Evolutionary conservation across 2,329 filamentous ascomycete species (phyloP), one percentile per base, ranked within the genome.

Genomic region (Aspergillus aculeatinus): DNA sequence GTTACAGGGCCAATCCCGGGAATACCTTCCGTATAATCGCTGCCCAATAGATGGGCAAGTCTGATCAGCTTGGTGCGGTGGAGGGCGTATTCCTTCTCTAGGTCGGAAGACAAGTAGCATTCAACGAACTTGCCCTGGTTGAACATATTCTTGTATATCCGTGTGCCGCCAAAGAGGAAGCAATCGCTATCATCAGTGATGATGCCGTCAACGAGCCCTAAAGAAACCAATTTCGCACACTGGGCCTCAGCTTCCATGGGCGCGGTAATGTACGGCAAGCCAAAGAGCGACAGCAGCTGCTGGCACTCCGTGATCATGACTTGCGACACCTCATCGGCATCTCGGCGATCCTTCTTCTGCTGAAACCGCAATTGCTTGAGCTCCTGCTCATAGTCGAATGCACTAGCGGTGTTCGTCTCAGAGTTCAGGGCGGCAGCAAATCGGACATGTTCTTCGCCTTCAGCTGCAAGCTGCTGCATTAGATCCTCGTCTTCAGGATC

Each of bases 111-210:
- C 10, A 99, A 84, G 72, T 98, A 99, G 77, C 95, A 98, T 78
- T 99, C 95, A 48, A 99, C 95, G 68, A 92, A 96, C 74, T 99
- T 99, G 75, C 95, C 95, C 68, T 92, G 89, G 76, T 97, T 99
- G 82, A 99, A 99, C 92, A 99, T 96, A 80, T 99, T 99, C 76
- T 99, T 99, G 82, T 99, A 99, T 23, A 99, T 90, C 19, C 94
- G 85, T 0, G 92, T 99, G 42, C 95, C 96, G 19, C 95, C 96
- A 74, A 99, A 99, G 0, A 99, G 84, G 71, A 99, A 99, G 0
- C 89, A 96, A 80, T 99, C 95, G 2, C 90, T 96, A 73, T 99
- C 95, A 70, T 99, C 95, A 0, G 96, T 99, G 31, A 99, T 93
- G 63, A 99, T 96, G 12, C 96, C 95, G 73, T 99, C 96, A 9